Base-by-base conservation (phyloP, 805 yeast genomes). In the Lipomyces kockii region DNA sequence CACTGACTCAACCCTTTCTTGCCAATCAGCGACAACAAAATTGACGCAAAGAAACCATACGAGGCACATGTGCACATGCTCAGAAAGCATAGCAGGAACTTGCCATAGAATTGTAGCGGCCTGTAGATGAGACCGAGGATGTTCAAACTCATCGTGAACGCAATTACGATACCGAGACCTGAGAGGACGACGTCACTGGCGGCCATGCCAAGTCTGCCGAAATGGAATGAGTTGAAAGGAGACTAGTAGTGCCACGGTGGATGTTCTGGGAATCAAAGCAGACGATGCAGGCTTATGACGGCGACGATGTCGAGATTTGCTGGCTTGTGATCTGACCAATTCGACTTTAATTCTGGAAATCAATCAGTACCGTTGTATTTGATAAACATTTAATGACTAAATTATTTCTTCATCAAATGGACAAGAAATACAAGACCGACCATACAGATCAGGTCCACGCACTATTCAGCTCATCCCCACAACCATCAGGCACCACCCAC, bases 1-100 rank as follows among this genome's bases (percentile, higher is more conserved):
- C 92, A 92, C 80, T 95, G 99, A 1, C 97, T 87, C 60, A 92
- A 83, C 63, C 89, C 88, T 72, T 86, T 87, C 77, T 90, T 90
- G 29, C 97, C 96, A 17, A 88, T 71, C 6, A 92, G 62, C 0
- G 90, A 80, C 61, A 92, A 82, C 6, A 86, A 69, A 1, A 90
- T 76, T 1, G 98, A 92, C 27, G 92, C 90, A 9, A 62, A 51
- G 11, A 71, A 66, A 39, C 80, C 80, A 58, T 78, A 78, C 25
- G 74, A 60, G 8, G 80, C 82, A 68, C 76, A 70, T n/a, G 74
- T 59, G 27, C 69, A 64, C 37, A 79, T 66, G 58, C 74, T 61
- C 46, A 78, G 51, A 56, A 75, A 63, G 63, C 78, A 79, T 51
- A 77, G 74, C 7, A 72, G 39, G 58, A 75, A 58, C 3, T 80